Percentiles rank a stretch among this genome's conserved stretches.
phyloP scores from a whole-genome alignment of 805 yeast species.

The Cyberlindnera samutprakarnensis region DNA sequence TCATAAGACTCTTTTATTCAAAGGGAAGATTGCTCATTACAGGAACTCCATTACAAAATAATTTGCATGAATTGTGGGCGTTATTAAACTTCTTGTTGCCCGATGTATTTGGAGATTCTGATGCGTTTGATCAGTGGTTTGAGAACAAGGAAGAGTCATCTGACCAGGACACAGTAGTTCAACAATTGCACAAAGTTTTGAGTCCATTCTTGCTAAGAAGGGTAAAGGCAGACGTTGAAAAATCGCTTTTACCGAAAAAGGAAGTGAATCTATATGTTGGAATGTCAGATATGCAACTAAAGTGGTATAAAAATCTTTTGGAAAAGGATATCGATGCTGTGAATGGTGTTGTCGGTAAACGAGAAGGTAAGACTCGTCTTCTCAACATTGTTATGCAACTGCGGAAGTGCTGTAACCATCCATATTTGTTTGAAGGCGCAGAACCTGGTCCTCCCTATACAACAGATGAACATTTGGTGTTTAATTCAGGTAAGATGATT shows the following conservation, averaged over 20 bases:
- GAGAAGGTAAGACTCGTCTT: slow-evolving; percentile 87
- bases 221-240: slow-evolving; percentile 90
- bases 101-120: slow-evolving; percentile 90
- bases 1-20: slow-evolving; percentile 82
- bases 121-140: slow-evolving; percentile 90
- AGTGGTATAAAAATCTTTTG: slow-evolving; percentile 82
- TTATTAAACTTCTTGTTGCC: slow-evolving; percentile 83
- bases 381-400: slow-evolving; percentile 94
- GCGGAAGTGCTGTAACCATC: slow-evolving; percentile 95
- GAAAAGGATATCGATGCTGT: slow-evolving; percentile 96
- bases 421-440: slow-evolving; percentile 96
- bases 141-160: slow-evolving; percentile 47
- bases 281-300: slow-evolving; percentile 91
- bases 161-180: slow-evolving; percentile 76
- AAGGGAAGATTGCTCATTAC: slow-evolving; percentile 81
- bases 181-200: slow-evolving; percentile 81
- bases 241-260: slow-evolving; percentile 80
- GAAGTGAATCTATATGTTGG: slow-evolving; percentile 88
- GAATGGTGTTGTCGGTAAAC: slow-evolving; percentile 89
- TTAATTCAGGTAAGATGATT: slow-evolving; percentile 84
- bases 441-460: slow-evolving; percentile 98
- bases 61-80: slow-evolving; percentile 95
- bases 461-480: slow-evolving; percentile 90
- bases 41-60: slow-evolving; percentile 94
- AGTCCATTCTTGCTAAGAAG: slow-evolving; percentile 85